Evolutionary conservation across 306 rosid genomes (phyloP), one percentile per base, ranked within the genome.

Genomic region (Ceratonia siliqua): DNA sequence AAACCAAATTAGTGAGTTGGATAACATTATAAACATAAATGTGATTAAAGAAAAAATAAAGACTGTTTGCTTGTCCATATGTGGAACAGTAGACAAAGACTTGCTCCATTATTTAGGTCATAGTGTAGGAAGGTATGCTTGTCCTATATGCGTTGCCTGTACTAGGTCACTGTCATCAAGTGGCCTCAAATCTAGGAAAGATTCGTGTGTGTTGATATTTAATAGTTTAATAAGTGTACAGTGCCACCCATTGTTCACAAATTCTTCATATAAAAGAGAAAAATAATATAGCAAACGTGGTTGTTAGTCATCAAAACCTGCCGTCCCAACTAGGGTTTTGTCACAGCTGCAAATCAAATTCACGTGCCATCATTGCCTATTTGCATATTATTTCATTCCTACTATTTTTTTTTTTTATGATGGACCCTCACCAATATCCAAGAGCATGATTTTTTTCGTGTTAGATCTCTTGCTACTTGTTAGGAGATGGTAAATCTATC

Each of bases 181-280:
- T 77, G 82, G 81, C 79, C 84, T 50, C 72, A 82, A 81, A 89
- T 84, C 93, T 82, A 61, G 38, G 48, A 43, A 78, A 84, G 94
- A 91, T 87, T 75, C 80, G 56, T 76, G 71, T 30, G 58, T 41
- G 69, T 48, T 81, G 49, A 25, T 75, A 71, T 58, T 45, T 70
- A 17, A 41, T 38, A 58, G 45, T 32, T 41, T 8, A 55, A 48
- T 68, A 68, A 39, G 46, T 1, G 10, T 61, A 49, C 66, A 15
- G 52, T 14, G 28, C 27, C 39, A 70, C 73, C 35, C 53, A 61
- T 15, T 53, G 45, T 2, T 33, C 5, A 81, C 81, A 76, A 70
- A 53, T 8, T 9, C 12, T 39, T 28, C 17, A n/a, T 3, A 17
- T 55, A 46, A 63, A 56, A 72, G n/a, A n/a, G n/a, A n/a, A 77